Evolutionary conservation across 768 basidiomycete genomes (phyloP).

Genomic region (Russula ochroleuca): DNA sequence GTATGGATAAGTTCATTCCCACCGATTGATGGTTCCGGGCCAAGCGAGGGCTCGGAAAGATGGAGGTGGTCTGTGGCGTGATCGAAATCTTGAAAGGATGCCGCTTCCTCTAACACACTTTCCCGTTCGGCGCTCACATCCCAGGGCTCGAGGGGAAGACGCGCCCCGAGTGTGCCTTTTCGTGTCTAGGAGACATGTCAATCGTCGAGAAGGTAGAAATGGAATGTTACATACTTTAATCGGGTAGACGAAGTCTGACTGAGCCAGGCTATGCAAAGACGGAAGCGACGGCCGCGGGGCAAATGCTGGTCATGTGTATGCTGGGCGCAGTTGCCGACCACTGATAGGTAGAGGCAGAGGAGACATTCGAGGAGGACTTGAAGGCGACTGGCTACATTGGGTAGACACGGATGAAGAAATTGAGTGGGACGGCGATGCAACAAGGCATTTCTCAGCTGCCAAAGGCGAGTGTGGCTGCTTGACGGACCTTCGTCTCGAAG

Average conservation of each 20-base stretch:
- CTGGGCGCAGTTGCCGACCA: constrained; percentile 37
- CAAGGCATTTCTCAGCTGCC: constrained; percentile 4
- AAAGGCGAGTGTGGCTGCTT: constrained; percentile 25
- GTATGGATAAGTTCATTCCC: constrained; percentile 9
- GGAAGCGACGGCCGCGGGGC: constrained; percentile 41
- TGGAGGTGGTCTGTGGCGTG: constrained; percentile 15
- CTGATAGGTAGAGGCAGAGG: constrained; percentile 21
- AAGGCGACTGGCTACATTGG: constrained; percentile 27
- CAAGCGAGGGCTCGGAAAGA: constrained; percentile 10
- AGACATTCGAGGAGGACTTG: constrained; percentile 18
- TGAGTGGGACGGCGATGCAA: constrained; percentile 15
- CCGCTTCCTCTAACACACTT: constrained; percentile 16
- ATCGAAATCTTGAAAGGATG: constrained; percentile 18
- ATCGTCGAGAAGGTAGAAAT: constrained; percentile 6
- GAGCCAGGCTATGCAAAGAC: constrained; percentile 39
- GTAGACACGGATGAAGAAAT: constrained; percentile 9
- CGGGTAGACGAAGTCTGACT: constrained; percentile 36
- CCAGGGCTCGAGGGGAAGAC: constrained; percentile 44
- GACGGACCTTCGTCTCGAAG: constrained; percentile 14
- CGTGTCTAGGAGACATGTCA: constrained; percentile 34
- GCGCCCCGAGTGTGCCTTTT: constrained; percentile 42
- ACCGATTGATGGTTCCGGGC: constrained; percentile 10
- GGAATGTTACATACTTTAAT: constrained; percentile 35
- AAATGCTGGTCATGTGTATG: constrained; percentile 43
- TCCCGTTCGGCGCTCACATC: constrained; percentile 27